These are phyloP conservation scores for Solanum sejunctum DNA, from an alignment of 257 asterid genomes.

Conservation along the genomic window DNA sequence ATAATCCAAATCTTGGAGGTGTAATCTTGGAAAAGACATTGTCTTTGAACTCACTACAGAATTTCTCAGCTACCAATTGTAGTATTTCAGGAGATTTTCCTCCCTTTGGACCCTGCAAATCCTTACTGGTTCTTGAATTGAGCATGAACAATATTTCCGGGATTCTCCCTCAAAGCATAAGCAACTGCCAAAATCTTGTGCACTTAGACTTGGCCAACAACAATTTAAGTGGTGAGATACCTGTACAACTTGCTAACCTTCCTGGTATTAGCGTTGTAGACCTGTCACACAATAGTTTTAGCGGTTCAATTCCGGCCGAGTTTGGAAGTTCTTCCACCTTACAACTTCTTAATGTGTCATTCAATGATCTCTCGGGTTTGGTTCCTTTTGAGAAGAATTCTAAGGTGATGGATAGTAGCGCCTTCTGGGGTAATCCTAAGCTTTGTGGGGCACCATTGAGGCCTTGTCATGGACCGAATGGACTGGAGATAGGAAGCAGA, in stretches of 20 bases:
- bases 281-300: conserved; percentile 49
- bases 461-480: conserved; percentile 44
- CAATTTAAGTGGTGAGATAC: conserved; percentile 60
- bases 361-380: conserved; percentile 70
- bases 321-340: conserved; percentile 46
- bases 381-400: conserved; percentile 49
- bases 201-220: conserved; percentile 52
- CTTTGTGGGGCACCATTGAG: conserved; percentile 72
- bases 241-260: conserved; percentile 44
- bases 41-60: conserved; percentile 54
- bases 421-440: conserved; percentile 71
- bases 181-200: conserved; percentile 50
- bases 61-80: conserved; percentile 69
- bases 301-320: conserved; percentile 44
- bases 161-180: conserved; percentile 41
- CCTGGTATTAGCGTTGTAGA: conserved; percentile 41
- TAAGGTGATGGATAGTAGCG: conserved; percentile 44
- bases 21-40: conserved; percentile 37
- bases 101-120: conserved; percentile 45
- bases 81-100: conserved; percentile 64
- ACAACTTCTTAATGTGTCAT: conserved; percentile 61
- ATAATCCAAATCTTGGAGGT: conserved; percentile 75
- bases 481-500: conserved; percentile 53
- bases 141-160: conserved; percentile 61
- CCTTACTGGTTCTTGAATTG: conserved; percentile 58